A percentile compares a stretch with the other conserved stretches of the same genome.
Conservation (phyloP, 768 basidiomycete species). For the Pisolithus microcarpus region DNA sequence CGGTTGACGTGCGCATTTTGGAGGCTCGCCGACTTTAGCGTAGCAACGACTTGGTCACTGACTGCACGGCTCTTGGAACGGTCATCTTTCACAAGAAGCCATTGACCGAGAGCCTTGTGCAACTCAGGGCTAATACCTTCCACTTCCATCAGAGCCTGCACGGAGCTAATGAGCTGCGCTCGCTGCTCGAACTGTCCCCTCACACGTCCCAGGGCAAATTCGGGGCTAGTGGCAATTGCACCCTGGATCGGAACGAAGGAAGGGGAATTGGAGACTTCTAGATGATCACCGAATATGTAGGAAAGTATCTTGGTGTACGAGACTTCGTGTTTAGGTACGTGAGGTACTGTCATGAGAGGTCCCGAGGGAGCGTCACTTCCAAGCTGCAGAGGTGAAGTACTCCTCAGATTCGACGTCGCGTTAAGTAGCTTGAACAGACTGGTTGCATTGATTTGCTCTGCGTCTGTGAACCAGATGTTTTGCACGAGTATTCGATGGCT, state of each 20-base stretch:
- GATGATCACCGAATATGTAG: conserved; percentile 69
- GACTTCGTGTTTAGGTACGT: conserved; percentile 84
- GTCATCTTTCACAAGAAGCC: conserved; percentile 76
- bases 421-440: conserved; percentile 51
- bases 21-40: conserved; percentile 37
- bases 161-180: conserved; percentile 53
- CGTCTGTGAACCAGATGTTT: conserved; percentile 55
- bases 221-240: conserved; percentile 77
- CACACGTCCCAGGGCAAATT: conserved; percentile 89
- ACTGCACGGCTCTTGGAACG: conserved; percentile 49
- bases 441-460: conserved; percentile 28
- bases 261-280: conserved; percentile 84
- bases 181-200: conserved; percentile 76
- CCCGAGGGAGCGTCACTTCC: conserved; percentile 29
- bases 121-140: conserved; percentile 44
- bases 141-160: conserved; percentile 59
- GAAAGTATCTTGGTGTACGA: conserved; percentile 86
- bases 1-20: conserved; percentile 42
- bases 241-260: conserved; percentile 64
- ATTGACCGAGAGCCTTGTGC: conserved; percentile 69
- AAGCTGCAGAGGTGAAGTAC: conserved; percentile 42
- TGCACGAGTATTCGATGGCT: conserved; percentile 49
- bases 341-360: conserved; percentile 34
- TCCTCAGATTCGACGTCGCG: conserved; percentile 30
- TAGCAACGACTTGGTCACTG: conserved; percentile 49